Evolutionary conservation across 2,329 filamentous ascomycete species (phyloP).

Genomic region (Cladosporium halotolerans): DNA sequence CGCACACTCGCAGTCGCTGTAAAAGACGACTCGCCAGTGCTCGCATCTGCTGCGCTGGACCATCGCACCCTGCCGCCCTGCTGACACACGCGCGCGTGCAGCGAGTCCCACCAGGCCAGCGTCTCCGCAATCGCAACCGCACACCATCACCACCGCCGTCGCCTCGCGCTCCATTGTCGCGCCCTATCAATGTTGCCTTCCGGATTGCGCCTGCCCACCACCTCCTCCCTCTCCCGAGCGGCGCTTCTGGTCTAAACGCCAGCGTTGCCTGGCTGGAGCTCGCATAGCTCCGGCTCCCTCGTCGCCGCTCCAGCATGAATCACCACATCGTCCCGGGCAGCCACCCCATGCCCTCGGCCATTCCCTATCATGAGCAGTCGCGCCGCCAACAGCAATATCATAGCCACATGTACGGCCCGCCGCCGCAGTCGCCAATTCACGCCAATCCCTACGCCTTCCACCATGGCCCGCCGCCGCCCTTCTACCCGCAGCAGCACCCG

Average conservation of each 20-base stretch:
- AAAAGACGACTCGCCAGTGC: background rate
- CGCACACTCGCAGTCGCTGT: background rate
- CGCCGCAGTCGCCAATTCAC: constrained; percentile 31
- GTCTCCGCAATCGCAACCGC: background rate
- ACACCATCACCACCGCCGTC: background rate
- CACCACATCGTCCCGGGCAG: constrained; percentile 61
- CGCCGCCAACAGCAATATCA: constrained; percentile 37
- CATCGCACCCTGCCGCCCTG: background rate
- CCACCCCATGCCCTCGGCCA: constrained; percentile 40
- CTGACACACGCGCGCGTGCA: background rate
- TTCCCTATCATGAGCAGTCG: constrained; percentile 29
- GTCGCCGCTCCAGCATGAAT: constrained; percentile 60
- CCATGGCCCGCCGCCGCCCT: constrained; percentile 12
- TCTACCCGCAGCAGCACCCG: constrained; percentile 17
- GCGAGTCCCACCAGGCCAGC: background rate
- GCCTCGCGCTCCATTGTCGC: background rate
- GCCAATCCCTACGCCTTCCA: constrained; percentile 17
- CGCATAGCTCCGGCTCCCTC: constrained; percentile 3
- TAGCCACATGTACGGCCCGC: constrained; percentile 31
- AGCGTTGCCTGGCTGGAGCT: constrained; percentile 16
- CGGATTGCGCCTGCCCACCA: background rate
- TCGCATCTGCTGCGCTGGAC: background rate
- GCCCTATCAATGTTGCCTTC: constrained; percentile 7
- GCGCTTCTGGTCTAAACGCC: constrained; percentile 14
- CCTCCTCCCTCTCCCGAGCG: constrained; percentile 7